Base-by-base conservation (phyloP, 2,329 filamentous ascomycete genomes). In the Neocatenulostroma microsporum region DNA sequence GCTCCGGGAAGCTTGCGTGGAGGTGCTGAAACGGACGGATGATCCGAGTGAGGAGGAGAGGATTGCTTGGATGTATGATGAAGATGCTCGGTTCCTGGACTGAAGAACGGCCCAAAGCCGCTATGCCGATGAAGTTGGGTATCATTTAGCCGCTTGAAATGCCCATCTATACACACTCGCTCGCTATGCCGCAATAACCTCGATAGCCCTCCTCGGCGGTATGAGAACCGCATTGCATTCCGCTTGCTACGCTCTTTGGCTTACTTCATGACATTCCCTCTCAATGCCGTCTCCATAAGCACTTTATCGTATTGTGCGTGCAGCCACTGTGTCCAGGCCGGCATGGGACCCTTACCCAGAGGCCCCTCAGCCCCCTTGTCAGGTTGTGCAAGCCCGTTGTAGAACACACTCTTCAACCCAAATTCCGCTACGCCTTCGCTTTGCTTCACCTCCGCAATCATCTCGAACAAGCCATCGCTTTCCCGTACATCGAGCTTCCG, bases 401-500 rank as follows among this genome's bases (percentile, higher is more conserved):
- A 82, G 69, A 70, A 83, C 49, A 65, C 68, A 61, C 74, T 80
- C 69, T 81, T 83, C 37, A 84, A 61, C 2, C 68, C 64, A 46
- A 84, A 73, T 56, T 81, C 78, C 2, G 73, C 80, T 41, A 77
- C 70, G 10, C 69, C 70, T 21, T 71, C 62, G 5, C 73, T 68
- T 50, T 69, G 66, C 58, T 83, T 76, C 12, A 82, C 60, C 10
- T 67, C 65, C 3, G 76, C 78, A 13, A 67, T 68, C 51, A 83
- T 78, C 55, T 80, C 69, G 45, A 84, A 82, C 18, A 84, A 62
- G 0, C 80, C 80, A 50, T 84, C 80, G 2, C 70, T 73, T 7
- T 68, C 64, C 6, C 80, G 68, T 2, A 73, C 68, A 1, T 64
- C 70, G 29, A 62, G 63, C 29, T 73, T 73, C 15, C 74, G 65